Percentiles rank a stretch among this genome's conserved stretches.
These are phyloP conservation scores for Seminavis robusta DNA, from an alignment of 108 stramenopile genomes.

Conservation along the genomic window DNA sequence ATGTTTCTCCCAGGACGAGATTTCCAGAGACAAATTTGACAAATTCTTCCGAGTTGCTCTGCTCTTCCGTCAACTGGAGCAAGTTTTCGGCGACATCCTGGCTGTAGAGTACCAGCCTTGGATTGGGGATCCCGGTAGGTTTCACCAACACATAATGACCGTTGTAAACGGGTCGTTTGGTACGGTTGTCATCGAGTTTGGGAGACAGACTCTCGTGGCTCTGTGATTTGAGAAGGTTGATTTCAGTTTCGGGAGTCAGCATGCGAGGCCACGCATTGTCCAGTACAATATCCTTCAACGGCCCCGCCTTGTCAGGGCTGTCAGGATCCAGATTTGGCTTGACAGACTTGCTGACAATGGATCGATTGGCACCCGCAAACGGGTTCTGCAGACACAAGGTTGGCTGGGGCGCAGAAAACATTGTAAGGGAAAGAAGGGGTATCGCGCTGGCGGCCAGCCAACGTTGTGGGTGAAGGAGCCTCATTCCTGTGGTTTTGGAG, in stretches of 20 bases:
- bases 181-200: constrained; percentile 32
- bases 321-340: no score
- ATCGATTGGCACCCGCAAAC: no score
- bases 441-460: no score
- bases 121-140: constrained; percentile 63
- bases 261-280: constrained; percentile 49
- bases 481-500: no score
- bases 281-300: constrained; percentile 16
- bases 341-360: no score
- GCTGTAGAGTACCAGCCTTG: constrained; percentile 47
- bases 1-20: constrained; percentile 41
- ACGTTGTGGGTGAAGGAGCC: no score
- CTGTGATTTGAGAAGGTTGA: constrained; percentile 33
- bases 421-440: no score
- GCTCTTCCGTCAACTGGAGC: constrained; percentile 33
- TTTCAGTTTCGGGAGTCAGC: constrained; percentile 39
- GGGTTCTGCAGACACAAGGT: no score
- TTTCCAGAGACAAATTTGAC: constrained; percentile 71
- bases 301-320: no score
- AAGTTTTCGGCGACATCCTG: constrained; percentile 43
- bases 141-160: constrained; percentile 75
- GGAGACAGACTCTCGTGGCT: constrained; percentile 15
- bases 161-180: constrained; percentile 67
- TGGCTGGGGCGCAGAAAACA: no score
- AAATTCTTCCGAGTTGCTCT: constrained; percentile 53